A percentile compares a stretch with the other conserved stretches of the same genome.
Evolutionary conservation across 257 asterid genomes (phyloP).

Genomic region (Anisodus tanguticus): DNA sequence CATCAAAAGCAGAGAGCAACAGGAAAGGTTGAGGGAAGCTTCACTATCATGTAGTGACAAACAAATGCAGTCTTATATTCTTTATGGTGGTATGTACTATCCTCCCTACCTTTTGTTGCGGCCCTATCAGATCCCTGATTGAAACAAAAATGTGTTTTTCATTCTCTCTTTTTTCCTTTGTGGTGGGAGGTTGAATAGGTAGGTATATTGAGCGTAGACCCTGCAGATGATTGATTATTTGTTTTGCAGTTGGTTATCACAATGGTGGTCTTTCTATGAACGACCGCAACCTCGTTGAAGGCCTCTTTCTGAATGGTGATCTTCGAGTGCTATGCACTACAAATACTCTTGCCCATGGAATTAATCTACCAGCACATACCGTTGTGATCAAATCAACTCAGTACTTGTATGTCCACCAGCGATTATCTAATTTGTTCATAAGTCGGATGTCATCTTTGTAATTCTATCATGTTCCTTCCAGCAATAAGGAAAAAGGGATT

Average conservation of each 20-base stretch:
- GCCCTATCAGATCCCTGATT: not conserved
- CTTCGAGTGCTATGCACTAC: slow-evolving; percentile 90
- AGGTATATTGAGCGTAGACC: slow-evolving; percentile 2
- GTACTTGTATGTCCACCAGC: slow-evolving; percentile 61
- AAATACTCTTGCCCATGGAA: slow-evolving; percentile 96
- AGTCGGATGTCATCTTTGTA: slow-evolving; percentile 26
- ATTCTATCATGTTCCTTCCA: slow-evolving; percentile 42
- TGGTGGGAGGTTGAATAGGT: slow-evolving; percentile 24
- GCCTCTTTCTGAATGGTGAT: slow-evolving; percentile 92
- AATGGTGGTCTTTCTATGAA: slow-evolving; percentile 92
- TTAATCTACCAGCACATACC: slow-evolving; percentile 97
- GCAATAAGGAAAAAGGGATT: slow-evolving; percentile 95
- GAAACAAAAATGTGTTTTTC: slow-evolving; percentile 15
- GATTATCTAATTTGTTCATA: slow-evolving; percentile 29
- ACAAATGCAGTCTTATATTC: slow-evolving; percentile 95
- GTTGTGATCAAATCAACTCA: slow-evolving; percentile 96
- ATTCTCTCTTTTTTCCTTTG: slow-evolving; percentile 18
- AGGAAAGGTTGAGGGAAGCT: slow-evolving; percentile 91
- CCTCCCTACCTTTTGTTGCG: slow-evolving; percentile 16
- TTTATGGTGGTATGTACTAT: slow-evolving; percentile 72
- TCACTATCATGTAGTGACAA: slow-evolving; percentile 86
- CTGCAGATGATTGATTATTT: not conserved
- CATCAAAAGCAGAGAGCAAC: slow-evolving; percentile 88
- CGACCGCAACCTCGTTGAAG: slow-evolving; percentile 92
- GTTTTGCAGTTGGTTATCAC: slow-evolving; percentile 85